Evolutionary conservation across 495 filamentous ascomycete genomes (phyloP), one percentile per base, ranked within the genome.

Genomic region (Polyplosphaeria fusca): DNA sequence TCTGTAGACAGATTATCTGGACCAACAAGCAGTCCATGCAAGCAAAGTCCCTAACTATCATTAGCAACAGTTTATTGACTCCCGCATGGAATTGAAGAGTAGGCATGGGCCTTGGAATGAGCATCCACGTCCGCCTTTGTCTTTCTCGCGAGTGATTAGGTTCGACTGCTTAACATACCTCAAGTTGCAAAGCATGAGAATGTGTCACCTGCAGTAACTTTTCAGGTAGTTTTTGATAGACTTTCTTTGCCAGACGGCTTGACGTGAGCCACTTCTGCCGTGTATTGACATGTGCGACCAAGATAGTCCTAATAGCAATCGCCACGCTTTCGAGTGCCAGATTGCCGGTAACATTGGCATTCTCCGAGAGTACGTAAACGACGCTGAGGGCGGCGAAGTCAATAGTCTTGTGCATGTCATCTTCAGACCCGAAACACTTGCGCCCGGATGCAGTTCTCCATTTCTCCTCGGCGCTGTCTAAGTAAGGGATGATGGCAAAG

Each of bases 321-420:
- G 67, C 64, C 43, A 85, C 72, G 18, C 73, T 74, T 52, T 82
- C 73, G 20, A 73, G 49, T 22, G 75, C 74, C 16, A 80, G 73
- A 1, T 65, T 47, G 3, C 69, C 45, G 2, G 71, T 70, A 5
- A 78, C 46, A 19, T 59, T 68, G 44, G 66, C 71, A 38, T 67
- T 76, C 24, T 72, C 67, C 12, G 77, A 81, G 54, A 77, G 82
- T 7, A 76, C 76, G 51, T 75, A 72, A 19, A 82, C 77, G 9
- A 76, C 77, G 19, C 73, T 74, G 43, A 82, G 63, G 1, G 79
- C 74, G 3, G 80, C 73, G 30, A 85, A 65, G 51, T 83, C 75
- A 13, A 84, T 60, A 0, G 78, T 85, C 52, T 83, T 84, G 9
- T 70, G 25, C 24, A 55, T 44, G 1, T 73, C 77, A 9, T 77